Conservation (phyloP, 1,139 yeast species). For the Pichia cactophila region DNA sequence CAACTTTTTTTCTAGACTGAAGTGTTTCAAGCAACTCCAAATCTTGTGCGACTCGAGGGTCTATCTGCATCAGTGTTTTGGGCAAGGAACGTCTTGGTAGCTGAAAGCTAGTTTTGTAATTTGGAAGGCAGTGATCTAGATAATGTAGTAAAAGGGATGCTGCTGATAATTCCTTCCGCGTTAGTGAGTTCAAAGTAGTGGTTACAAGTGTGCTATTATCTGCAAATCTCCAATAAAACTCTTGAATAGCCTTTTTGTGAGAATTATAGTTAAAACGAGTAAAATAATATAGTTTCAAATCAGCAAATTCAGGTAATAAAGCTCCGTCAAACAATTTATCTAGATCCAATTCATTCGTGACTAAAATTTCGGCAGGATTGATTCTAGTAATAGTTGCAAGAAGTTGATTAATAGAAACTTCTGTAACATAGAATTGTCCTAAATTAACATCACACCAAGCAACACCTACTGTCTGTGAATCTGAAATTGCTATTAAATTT, state of each 20-base stretch:
- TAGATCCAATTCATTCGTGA: conserved; percentile 25
- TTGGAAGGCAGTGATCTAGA: conserved; percentile 52
- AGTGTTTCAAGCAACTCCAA: conserved; percentile 60
- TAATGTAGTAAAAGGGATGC: conserved; percentile 50
- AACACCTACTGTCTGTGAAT: conserved; percentile 55
- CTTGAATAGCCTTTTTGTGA: conserved; percentile 22
- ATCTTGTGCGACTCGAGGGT: conserved; percentile 73
- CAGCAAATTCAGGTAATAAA: conserved; percentile 56
- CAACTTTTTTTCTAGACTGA: conserved; percentile 51
- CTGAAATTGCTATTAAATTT: conserved; percentile 31
- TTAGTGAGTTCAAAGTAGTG: conserved; percentile 24
- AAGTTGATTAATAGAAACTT: conserved; percentile 47
- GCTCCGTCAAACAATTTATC: conserved; percentile 35
- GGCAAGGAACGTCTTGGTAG: conserved; percentile 46
- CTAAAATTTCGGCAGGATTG: conserved; percentile 55
- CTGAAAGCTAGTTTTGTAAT: conserved; percentile 39
- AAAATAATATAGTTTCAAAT: conserved; percentile 52
- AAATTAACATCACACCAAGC: conserved; percentile 88
- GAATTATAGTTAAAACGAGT: conserved; percentile 42
- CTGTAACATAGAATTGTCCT: conserved; percentile 67
- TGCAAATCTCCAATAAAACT: conserved; percentile 30
- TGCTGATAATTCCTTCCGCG: conserved; percentile 44
- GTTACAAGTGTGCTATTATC: conserved; percentile 21
- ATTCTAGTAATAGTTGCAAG: conserved; percentile 57
- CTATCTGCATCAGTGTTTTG: conserved; percentile 62